Conservation (phyloP, 2,329 filamentous ascomycete genomes). For the Coccinonectria pachysandricola region DNA sequence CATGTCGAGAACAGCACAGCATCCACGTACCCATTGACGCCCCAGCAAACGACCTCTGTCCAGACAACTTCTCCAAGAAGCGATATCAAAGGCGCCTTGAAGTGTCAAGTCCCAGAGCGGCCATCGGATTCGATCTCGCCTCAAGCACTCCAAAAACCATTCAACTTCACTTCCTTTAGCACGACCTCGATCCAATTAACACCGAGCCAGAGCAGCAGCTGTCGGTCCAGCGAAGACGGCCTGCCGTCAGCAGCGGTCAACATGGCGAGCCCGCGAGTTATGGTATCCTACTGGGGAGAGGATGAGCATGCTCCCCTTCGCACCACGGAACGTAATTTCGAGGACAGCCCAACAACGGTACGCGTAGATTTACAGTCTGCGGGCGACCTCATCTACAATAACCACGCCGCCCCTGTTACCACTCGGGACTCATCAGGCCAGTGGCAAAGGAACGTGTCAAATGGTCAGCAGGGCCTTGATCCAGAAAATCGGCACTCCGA, state of each 20-base stretch:
- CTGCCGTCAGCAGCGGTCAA: conserved; percentile 26
- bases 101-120: conserved; percentile 11
- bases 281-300: conserved; percentile 45
- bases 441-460: conserved; percentile 29
- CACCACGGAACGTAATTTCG: conserved; percentile 30
- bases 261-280: conserved; percentile 45
- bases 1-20: conserved; percentile 17
- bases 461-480: conserved; percentile 36
- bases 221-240: conserved; percentile 41
- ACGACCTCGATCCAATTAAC: conserved; percentile 32
- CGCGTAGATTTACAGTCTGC: conserved; percentile 27
- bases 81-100: conserved; percentile 20
- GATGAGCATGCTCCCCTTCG: conserved; percentile 28
- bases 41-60: conserved; percentile 39
- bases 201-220: conserved; percentile 38
- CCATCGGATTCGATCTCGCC: conserved; percentile 30
- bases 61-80: conserved; percentile 33
- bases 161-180: conserved; percentile 23
- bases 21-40: conserved; percentile 40
- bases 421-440: conserved; percentile 30
- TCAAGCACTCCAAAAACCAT: conserved; percentile 31
- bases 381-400: conserved; percentile 28
- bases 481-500: conserved; percentile 33
- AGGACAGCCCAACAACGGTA: conserved; percentile 26
- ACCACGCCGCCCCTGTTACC: conserved; percentile 12